Evolutionary conservation across 2,329 filamentous ascomycete genomes (phyloP), one percentile per base, ranked within the genome.

Genomic region (Elsinoe ampelina): DNA sequence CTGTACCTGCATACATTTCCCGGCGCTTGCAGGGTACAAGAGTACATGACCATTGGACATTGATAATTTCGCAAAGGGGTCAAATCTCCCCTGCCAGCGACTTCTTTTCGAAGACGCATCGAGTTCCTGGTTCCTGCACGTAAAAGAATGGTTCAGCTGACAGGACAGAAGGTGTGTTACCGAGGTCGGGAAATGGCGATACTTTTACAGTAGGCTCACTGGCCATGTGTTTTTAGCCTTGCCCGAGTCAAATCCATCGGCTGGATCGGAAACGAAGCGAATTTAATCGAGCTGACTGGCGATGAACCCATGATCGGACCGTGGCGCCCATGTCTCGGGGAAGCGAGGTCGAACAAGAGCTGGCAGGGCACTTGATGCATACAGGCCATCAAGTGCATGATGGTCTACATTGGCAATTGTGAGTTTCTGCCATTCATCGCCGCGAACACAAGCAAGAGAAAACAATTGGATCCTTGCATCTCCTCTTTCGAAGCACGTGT

Each of bases 141-240:
- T n/a, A 15, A 15, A 50, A 32, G 22, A 50, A 32, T 34, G 45
- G 45, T 50, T 50, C 45, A 50, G 45, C 45, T 50, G 15, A 50
- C 19, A 12, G 26, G 38, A 15, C 30, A 19, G 48, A 34, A 34
- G 17, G 5, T 3, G 2, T 12, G 32, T 22, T 22, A 50, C 45
- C 45, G 45, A 35, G 45, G 45, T 32, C 45, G 45, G 45, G 45
- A 15, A 50, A 50, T 50, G 45, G 36, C 12, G n/a, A n/a, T n/a
- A n/a, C n/a, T n/a, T n/a, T n/a, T n/a, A n/a, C n/a, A n/a, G n/a
- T n/a, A n/a, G 42, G 34, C 32, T 36, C 48, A 52, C 48, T 36
- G 48, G 48, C 48, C 48, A 52, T 13, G 48, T 38, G 48, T 52
- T 52, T 30, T 32, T 38, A 52, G 48, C 48, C 48, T 20, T 43